phyloP scores from a whole-genome alignment of 371 early-diverging fungal genomes.

The Actinomucor elegans region DNA sequence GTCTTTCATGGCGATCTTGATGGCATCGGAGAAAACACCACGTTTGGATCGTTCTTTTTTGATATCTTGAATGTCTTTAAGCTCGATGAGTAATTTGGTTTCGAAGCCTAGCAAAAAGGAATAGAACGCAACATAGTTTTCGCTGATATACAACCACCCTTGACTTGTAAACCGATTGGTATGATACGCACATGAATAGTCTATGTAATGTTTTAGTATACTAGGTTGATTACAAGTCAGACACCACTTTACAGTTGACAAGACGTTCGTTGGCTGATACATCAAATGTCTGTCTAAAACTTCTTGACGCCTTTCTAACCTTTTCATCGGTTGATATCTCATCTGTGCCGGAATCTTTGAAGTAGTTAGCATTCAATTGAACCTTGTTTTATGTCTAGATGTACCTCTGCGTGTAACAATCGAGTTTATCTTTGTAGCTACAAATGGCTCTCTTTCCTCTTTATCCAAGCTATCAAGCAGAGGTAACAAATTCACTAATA shows the following conservation, averaged over 20 bases:
- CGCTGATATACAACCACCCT: constrained; percentile 96
- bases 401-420: constrained; percentile 81
- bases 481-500: constrained; percentile 66
- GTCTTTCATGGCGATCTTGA: constrained; percentile 81
- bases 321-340: constrained; percentile 83
- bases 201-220: too few species aligned
- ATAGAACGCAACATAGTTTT: constrained; percentile 92
- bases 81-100: constrained; percentile 85
- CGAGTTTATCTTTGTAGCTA: constrained; percentile 87
- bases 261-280: constrained; percentile 81
- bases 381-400: constrained; percentile 8
- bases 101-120: constrained; percentile 92
- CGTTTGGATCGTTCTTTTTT: constrained; percentile 85
- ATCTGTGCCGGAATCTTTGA: constrained; percentile 68
- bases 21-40: constrained; percentile 87
- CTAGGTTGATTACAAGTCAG: too few species aligned
- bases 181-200: constrained; percentile 92
- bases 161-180: constrained; percentile 83
- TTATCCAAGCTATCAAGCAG: constrained; percentile 73
- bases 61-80: constrained; percentile 88
- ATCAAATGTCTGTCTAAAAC: constrained; percentile 90
- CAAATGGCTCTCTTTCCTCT: constrained; percentile 80
- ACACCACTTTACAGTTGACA: constrained; percentile 87
- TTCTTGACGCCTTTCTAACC: constrained; percentile 83
- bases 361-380: constrained; percentile 1